phyloP scores from a whole-genome alignment of 2,329 filamentous ascomycete genomes.

The Penicillium expansum region DNA sequence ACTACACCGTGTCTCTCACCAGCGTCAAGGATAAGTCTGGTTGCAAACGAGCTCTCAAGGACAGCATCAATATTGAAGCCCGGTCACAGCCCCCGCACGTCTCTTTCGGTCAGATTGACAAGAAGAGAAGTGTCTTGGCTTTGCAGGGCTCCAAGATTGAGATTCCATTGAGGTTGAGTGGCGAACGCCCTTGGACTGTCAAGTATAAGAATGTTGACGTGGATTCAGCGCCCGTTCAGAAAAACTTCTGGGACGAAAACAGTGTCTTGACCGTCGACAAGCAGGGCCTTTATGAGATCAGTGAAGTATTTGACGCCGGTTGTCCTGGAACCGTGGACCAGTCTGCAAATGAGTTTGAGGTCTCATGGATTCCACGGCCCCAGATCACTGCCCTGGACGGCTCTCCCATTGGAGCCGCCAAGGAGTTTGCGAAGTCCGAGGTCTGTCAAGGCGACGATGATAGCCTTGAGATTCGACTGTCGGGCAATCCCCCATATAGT shows the following conservation, averaged over 20 bases:
- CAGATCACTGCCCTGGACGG: conserved; percentile 59
- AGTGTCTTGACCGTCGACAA: conserved; percentile 64
- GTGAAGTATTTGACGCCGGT: conserved; percentile 71
- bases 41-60: conserved; percentile 81
- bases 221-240: conserved; percentile 49
- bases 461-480: conserved; percentile 74
- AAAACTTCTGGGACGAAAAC: conserved; percentile 58
- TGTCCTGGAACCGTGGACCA: conserved; percentile 80
- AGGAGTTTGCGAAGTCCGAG: conserved; percentile 68
- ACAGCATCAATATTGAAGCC: conserved; percentile 81
- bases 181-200: conserved; percentile 79
- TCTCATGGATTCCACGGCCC: conserved; percentile 83
- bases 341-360: conserved; percentile 69
- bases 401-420: conserved; percentile 49
- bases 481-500: conserved; percentile 78
- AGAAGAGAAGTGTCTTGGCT: conserved; percentile 69
- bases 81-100: conserved; percentile 83
- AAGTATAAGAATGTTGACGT: conserved; percentile 68
- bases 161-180: conserved; percentile 80
- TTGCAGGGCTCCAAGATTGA: conserved; percentile 72
- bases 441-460: conserved; percentile 96
- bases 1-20: conserved; percentile 82
- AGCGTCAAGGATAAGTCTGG: conserved; percentile 82
- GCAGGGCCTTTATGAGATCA: conserved; percentile 75
- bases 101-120: conserved; percentile 81